phyloP scores from a whole-genome alignment of 1,139 yeast species.

The Arxiozyma slooffiae region DNA sequence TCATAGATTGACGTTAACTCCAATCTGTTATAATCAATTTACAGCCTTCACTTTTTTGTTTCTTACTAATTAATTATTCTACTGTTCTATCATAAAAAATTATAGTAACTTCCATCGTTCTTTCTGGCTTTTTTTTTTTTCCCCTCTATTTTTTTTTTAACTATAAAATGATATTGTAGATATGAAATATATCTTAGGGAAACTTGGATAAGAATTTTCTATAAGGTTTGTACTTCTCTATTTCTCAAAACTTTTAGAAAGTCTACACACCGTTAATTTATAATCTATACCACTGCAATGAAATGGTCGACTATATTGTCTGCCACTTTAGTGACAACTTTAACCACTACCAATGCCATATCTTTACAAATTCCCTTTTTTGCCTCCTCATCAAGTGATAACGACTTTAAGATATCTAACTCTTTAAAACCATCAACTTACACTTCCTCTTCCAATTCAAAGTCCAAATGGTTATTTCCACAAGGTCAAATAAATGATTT shows the following conservation, averaged over 20 bases:
- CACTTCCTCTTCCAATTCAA: background rate
- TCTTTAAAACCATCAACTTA: background rate
- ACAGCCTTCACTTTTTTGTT: no score
- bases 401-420: background rate
- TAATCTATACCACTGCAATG: background rate
- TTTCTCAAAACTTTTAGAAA: no score
- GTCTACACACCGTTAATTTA: background rate
- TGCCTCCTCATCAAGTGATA: background rate
- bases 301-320: constrained; percentile 3
- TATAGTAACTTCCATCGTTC: no score
- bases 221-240: no score
- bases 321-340: background rate
- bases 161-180: background rate
- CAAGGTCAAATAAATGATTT: constrained; percentile 1
- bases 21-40: no score
- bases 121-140: no score
- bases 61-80: no score
- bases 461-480: constrained; percentile 1
- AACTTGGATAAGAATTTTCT: background rate
- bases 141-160: no score
- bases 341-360: background rate
- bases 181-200: background rate
- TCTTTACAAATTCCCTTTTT: constrained; percentile 3
- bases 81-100: no score
- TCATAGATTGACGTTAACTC: no score